Conservation (phyloP, 441 rosid species). For the Bocquillonia castaneifolia region DNA sequence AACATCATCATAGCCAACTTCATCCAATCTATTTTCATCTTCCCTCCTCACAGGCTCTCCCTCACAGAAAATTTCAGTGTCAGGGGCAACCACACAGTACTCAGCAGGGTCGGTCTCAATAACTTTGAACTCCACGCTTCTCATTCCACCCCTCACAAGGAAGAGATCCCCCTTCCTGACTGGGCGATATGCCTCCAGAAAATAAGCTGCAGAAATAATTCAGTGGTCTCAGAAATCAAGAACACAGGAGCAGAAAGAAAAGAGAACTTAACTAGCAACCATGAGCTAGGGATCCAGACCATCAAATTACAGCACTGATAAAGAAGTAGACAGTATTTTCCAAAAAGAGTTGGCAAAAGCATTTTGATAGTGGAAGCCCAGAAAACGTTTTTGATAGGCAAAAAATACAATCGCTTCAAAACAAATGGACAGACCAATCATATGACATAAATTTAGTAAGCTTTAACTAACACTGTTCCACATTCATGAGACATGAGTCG, state of each 20-base stretch:
- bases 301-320: too few species aligned
- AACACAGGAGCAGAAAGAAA: background rate
- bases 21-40: constrained; percentile 62
- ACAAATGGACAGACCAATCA: too few species aligned
- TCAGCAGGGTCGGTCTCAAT: constrained; percentile 57
- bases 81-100: constrained; percentile 62
- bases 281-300: background rate
- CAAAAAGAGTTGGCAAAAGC: too few species aligned
- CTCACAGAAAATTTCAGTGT: constrained; percentile 62
- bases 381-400: too few species aligned
- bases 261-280: background rate
- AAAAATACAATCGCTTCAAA: too few species aligned
- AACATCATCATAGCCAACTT: constrained; percentile 71
- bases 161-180: constrained; percentile 58
- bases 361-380: too few species aligned
- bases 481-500: too few species aligned
- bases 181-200: constrained; percentile 59
- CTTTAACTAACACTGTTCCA: too few species aligned
- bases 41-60: constrained; percentile 65
- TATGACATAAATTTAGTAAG: too few species aligned
- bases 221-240: background rate
- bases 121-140: constrained; percentile 58
- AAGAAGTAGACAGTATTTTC: too few species aligned
- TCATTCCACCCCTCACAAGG: constrained; percentile 64
- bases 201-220: constrained; percentile 42